These are phyloP conservation scores for Penstemon barbatus DNA, from an alignment of 257 asterid genomes.

Conservation along the genomic window DNA sequence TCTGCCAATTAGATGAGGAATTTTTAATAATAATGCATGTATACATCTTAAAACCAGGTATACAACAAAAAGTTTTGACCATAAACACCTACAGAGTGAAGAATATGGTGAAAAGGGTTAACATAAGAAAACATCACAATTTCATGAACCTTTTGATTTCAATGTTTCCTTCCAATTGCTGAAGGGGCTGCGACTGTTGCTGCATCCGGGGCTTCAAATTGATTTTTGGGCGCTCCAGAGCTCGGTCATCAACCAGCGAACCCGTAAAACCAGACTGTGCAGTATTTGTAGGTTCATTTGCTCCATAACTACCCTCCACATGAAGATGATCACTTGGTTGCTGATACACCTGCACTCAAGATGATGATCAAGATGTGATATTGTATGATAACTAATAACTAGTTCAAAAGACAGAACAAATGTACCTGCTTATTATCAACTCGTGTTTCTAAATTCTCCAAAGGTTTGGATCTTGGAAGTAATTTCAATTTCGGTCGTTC, in stretches of 20 bases:
- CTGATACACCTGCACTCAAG: conserved; percentile 44
- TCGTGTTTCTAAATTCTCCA: conserved; percentile 50
- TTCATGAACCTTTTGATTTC: conserved; percentile 58
- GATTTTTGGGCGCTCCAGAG: conserved; percentile 64
- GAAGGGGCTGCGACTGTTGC: conserved; percentile 46
- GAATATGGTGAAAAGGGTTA: background rate
- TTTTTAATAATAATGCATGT: background rate
- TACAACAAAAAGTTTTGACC: conserved; percentile 8
- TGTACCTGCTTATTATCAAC: conserved; percentile 58
- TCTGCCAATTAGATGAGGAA: background rate
- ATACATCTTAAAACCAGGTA: conserved; percentile 10
- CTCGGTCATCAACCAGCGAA: conserved; percentile 38
- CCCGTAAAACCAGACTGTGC: conserved; percentile 40
- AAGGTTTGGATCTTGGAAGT: conserved; percentile 90
- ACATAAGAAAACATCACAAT: background rate
- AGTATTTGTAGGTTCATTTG: conserved; percentile 39
- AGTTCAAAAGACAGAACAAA: conserved; percentile 19
- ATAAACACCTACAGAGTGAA: conserved; percentile 5
- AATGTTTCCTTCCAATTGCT: conserved; percentile 48
- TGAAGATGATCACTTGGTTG: conserved; percentile 42
- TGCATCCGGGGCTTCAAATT: conserved; percentile 72
- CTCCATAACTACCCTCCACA: conserved; percentile 37
- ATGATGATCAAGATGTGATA: conserved; percentile 13
- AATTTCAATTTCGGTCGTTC: conserved; percentile 85
- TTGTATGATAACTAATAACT: conserved; percentile 1